Conservation (phyloP, 257 asterid species). For the Gardenia jasminoides region DNA sequence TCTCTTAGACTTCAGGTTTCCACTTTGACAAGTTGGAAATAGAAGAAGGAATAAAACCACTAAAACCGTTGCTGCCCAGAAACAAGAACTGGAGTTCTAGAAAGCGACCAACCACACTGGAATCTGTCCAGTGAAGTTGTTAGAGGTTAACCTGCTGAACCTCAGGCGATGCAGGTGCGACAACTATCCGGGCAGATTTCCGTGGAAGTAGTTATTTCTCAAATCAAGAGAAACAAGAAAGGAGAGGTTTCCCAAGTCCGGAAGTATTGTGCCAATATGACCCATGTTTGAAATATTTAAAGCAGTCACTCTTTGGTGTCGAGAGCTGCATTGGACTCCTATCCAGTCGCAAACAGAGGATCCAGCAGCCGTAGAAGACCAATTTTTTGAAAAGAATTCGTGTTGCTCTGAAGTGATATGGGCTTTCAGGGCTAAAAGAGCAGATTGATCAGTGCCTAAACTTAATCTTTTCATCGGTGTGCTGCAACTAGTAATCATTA, state of each 20-base stretch:
- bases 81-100: not conserved
- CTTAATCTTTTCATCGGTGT: not conserved
- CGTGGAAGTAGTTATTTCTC: not conserved
- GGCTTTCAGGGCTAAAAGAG: too few species aligned
- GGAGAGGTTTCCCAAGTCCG: too few species aligned
- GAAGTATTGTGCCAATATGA: not conserved
- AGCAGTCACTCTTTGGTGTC: not conserved
- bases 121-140: not conserved
- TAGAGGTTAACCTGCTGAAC: not conserved
- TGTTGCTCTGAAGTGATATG: too few species aligned
- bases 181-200: not conserved
- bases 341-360: constrained; percentile 7
- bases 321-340: not conserved
- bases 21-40: constrained; percentile 18
- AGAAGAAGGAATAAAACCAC: constrained; percentile 13
- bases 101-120: constrained; percentile 5
- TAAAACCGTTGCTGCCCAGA: not conserved
- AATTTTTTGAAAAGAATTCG: not conserved
- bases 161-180: constrained; percentile 3
- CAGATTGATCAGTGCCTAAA: not conserved
- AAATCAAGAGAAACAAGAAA: too few species aligned
- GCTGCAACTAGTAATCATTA: not conserved
- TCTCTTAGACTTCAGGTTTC: not conserved
- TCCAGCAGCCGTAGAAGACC: not conserved
- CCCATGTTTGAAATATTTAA: not conserved